These are phyloP conservation scores for Lentinula sp. DNA, from an alignment of 768 basidiomycete genomes.

Conservation along the genomic window DNA sequence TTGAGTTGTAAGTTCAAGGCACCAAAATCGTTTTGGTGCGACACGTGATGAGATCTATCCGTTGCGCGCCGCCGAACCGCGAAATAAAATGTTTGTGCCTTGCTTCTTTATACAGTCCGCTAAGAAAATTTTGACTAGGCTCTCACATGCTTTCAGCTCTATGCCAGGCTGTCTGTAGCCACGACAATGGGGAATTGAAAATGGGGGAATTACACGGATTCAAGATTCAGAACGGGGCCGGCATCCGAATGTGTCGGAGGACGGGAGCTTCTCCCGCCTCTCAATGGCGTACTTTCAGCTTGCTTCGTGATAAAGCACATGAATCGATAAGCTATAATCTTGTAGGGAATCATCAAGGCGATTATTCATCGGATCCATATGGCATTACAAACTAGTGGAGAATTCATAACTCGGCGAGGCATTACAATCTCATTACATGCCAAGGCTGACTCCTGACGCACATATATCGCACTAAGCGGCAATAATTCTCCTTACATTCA, in stretches of 20 bases:
- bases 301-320: neutral
- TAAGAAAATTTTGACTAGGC: too few relatives aligned
- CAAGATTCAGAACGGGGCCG: neutral
- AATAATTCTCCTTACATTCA: slow-evolving; percentile 40
- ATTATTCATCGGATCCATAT: neutral
- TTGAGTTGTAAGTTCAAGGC: slow-evolving; percentile 4
- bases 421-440: neutral
- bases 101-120: neutral
- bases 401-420: neutral
- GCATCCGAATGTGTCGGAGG: neutral
- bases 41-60: neutral
- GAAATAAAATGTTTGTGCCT: neutral
- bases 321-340: neutral
- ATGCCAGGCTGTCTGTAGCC: too few relatives aligned
- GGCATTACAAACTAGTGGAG: neutral
- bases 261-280: neutral
- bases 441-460: neutral
- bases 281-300: neutral
- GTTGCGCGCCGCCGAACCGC: neutral
- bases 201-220: neutral
- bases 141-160: too few relatives aligned
- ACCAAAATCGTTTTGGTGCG: neutral
- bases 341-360: neutral
- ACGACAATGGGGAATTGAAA: too few relatives aligned
- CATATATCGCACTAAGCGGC: neutral